Evolutionary conservation across 2,329 filamentous ascomycete species (phyloP).

Genomic region (Didymella segeticola): DNA sequence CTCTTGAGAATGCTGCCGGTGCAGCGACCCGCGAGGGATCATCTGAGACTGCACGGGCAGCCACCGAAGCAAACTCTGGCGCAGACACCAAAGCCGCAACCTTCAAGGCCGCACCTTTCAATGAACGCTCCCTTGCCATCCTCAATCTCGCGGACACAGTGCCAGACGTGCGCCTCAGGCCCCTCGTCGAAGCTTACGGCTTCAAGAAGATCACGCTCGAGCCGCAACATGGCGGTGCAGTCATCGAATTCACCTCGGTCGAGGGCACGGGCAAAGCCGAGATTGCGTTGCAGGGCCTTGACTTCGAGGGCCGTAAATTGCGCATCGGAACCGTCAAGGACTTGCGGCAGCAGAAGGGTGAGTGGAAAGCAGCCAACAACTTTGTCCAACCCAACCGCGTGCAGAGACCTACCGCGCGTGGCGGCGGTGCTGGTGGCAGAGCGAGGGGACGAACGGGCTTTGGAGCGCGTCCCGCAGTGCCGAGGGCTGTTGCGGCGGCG

Average conservation of each 20-base stretch:
- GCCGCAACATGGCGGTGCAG: slow-evolving; percentile 82
- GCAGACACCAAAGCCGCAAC: slow-evolving; percentile 1
- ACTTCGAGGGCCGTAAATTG: slow-evolving; percentile 50
- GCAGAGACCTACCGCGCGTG: slow-evolving; percentile 36
- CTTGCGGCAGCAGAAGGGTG: slow-evolving; percentile 46
- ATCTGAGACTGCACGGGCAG: slow-evolving; percentile 30
- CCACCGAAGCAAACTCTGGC: slow-evolving; percentile 17
- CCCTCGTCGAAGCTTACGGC: slow-evolving; percentile 74
- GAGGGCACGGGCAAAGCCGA: slow-evolving; percentile 75
- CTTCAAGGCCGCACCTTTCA: slow-evolving; percentile 31
- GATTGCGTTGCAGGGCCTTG: slow-evolving; percentile 51
- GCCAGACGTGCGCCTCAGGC: slow-evolving; percentile 81
- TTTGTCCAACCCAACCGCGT: slow-evolving; percentile 38
- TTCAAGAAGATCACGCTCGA: slow-evolving; percentile 80
- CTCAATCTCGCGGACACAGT: slow-evolving; percentile 91
- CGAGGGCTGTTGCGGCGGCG: slow-evolving; percentile 20
- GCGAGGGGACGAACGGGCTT: slow-evolving; percentile 39
- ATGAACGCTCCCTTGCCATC: slow-evolving; percentile 76
- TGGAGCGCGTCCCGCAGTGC: slow-evolving; percentile 37
- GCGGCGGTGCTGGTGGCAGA: slow-evolving; percentile 34
- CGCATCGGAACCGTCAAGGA: slow-evolving; percentile 60
- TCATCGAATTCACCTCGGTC: slow-evolving; percentile 79
- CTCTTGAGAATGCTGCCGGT: slow-evolving; percentile 54
- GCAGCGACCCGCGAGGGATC: slow-evolving; percentile 47
- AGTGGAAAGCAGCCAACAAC: slow-evolving; percentile 49